Base-by-base conservation (phyloP, 1,284 basidiomycete species). In the Wolfiporia cocos region DNA sequence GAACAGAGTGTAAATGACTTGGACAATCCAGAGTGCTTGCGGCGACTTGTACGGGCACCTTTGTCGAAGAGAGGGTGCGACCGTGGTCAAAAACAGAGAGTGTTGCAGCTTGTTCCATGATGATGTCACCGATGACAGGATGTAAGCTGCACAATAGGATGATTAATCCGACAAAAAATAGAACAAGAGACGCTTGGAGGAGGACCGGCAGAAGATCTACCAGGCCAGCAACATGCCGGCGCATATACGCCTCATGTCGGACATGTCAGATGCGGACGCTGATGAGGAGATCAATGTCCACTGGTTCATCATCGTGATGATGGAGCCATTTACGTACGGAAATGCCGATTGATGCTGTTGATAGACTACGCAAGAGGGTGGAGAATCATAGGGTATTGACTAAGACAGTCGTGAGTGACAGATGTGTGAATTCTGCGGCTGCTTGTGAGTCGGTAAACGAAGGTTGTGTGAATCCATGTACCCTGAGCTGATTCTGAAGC, bases 161-260 rank as follows among this genome's bases (percentile, higher is more conserved):
- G 23, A 62, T 29, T 9, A 56, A 49, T 5, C 54, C 54, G 20
- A 47, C 20, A 17, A 56, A 34, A 41, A 56, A 56, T 15, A 62
- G 41, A 12, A 60, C 49, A 9, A 62, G 43, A 15, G 59, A 49
- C 2, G 55, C 17, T 30, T 62, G 50, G 12, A 62, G 50, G 10
- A 62, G 42, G 14, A 62, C 41, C 4, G 58, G 58, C n/a, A 60
- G 57, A 14, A 51, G 40, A 5, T 46, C 40, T 37, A 62, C 52
- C 31, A 59, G 55, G 20, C 47, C 49, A 6, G 51, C 50, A 11
- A 60, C 53, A 9, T 48, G 43, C 59, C 59, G 60, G 12, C 15
- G 12, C 12, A 14, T 6, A 7, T 14, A 17, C 6, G 12, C 15
- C 7, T 17, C 7, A 17, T 17, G 31, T 14, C 15, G 31, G 15